Conservation (phyloP, 2,329 filamentous ascomycete species). For the Dactylonectria macrodidyma region DNA sequence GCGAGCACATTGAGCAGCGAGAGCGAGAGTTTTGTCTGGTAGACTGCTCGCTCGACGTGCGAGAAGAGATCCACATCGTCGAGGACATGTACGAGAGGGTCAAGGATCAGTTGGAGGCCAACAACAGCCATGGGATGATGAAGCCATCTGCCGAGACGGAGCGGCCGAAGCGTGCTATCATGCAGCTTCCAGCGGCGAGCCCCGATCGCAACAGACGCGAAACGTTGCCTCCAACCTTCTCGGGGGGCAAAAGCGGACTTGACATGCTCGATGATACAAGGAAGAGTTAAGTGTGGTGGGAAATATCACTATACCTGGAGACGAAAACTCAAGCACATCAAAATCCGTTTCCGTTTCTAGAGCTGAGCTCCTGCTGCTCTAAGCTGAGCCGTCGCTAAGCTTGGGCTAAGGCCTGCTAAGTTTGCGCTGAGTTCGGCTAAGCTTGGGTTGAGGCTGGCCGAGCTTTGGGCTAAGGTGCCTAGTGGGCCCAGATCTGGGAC, state of each 20-base stretch:
- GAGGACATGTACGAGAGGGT: slow-evolving; percentile 24
- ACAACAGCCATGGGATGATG: not conserved
- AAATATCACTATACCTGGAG: not conserved
- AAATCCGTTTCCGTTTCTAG: too few species aligned
- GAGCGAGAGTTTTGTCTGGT: slow-evolving; percentile 25
- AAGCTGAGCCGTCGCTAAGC: too few species aligned
- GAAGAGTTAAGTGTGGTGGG: not conserved
- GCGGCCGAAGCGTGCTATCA: not conserved
- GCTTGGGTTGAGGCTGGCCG: too few species aligned
- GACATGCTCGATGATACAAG: not conserved
- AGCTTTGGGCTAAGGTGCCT: too few species aligned
- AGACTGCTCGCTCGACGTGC: slow-evolving; percentile 13
- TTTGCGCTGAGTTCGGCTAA: too few species aligned
- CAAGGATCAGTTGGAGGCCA: slow-evolving; percentile 16
- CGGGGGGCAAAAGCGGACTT: not conserved
- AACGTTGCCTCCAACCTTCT: not conserved
- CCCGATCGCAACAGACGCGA: not conserved
- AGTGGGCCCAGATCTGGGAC: too few species aligned
- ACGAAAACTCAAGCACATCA: not conserved
- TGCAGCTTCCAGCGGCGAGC: not conserved
- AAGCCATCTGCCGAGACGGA: not conserved
- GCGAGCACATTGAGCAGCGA: slow-evolving; percentile 25
- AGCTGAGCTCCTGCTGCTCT: too few species aligned
- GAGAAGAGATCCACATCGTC: slow-evolving; percentile 22
- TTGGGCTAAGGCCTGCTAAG: too few species aligned